phyloP scores from a whole-genome alignment of 768 basidiomycete genomes.

The Leucocoprinus birnbaumii region DNA sequence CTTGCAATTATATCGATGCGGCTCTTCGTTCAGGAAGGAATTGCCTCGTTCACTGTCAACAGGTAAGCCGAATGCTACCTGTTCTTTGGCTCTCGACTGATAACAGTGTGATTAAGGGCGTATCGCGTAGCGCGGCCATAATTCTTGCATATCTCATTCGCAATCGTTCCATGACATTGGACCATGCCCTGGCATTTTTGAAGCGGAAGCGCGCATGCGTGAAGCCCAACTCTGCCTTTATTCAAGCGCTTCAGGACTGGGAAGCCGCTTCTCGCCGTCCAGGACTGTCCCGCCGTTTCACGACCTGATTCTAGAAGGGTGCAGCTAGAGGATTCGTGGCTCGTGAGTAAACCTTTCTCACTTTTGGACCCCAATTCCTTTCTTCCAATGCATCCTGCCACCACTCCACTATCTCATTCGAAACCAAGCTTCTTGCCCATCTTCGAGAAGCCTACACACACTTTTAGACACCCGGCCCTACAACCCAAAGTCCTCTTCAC shows the following conservation, averaged over 20 bases:
- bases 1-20: slow-evolving; percentile 63
- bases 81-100: not conserved
- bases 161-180: slow-evolving; percentile 69
- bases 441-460: not conserved
- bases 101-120: slow-evolving; percentile 42
- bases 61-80: slow-evolving; percentile 43
- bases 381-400: no score
- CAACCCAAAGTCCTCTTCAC: no score
- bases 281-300: slow-evolving; percentile 17
- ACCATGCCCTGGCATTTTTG: slow-evolving; percentile 57
- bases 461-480: no score
- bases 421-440: not conserved
- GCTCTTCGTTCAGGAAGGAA: slow-evolving; percentile 58
- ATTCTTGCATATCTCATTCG: slow-evolving; percentile 83
- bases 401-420: no score
- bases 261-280: slow-evolving; percentile 31
- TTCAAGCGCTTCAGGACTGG: slow-evolving; percentile 57
- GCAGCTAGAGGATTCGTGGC: not conserved
- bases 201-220: slow-evolving; percentile 67
- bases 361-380: not conserved
- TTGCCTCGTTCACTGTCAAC: slow-evolving; percentile 79
- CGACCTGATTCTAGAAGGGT: slow-evolving; percentile 11
- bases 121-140: slow-evolving; percentile 75
- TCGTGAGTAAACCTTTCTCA: not conserved
- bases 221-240: slow-evolving; percentile 79